These are phyloP conservation scores for Juncus effusus DNA, from an alignment of 176 grass and related monocot genomes.

Conservation along the genomic window DNA sequence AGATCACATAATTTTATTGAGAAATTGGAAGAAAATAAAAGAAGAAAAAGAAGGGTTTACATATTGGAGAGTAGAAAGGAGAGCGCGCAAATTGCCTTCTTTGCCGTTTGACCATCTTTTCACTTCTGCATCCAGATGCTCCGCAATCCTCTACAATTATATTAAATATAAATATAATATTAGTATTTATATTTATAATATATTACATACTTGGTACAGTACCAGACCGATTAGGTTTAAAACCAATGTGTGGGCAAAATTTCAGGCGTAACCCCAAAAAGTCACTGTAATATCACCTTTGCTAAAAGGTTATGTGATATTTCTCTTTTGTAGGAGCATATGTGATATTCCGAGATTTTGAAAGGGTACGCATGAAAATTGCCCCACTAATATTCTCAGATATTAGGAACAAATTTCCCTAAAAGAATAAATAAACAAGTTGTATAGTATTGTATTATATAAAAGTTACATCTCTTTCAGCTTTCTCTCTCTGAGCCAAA, in stretches of 20 bases:
- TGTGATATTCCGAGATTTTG: too few species aligned
- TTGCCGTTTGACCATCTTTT: conserved; percentile 99
- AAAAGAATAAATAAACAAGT: background rate
- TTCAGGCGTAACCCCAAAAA: too few species aligned
- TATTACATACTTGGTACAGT: background rate
- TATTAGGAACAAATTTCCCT: too few species aligned
- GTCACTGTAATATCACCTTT: too few species aligned
- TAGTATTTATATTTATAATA: conserved; percentile 9
- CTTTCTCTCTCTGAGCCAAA: conserved; percentile 84
- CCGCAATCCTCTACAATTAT: conserved; percentile 71
- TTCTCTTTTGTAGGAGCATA: too few species aligned
- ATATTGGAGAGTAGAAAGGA: conserved; percentile 97
- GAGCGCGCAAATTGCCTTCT: conserved; percentile 95
- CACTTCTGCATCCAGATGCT: conserved; percentile 88
- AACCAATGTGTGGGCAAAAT: too few species aligned
- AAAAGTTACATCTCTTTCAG: conserved; percentile 69
- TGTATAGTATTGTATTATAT: conserved; percentile 11
- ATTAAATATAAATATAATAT: too few species aligned
- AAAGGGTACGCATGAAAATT: too few species aligned
- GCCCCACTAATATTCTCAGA: too few species aligned
- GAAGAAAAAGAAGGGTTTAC: conserved; percentile 37
- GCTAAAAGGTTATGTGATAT: too few species aligned
- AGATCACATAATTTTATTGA: conserved; percentile 5
- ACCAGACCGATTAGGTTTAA: too few species aligned
- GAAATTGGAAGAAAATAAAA: conserved; percentile 13